These are phyloP conservation scores for Neofusicoccum cordaticola DNA, from an alignment of 2,329 filamentous ascomycete species.

Conservation along the genomic window DNA sequence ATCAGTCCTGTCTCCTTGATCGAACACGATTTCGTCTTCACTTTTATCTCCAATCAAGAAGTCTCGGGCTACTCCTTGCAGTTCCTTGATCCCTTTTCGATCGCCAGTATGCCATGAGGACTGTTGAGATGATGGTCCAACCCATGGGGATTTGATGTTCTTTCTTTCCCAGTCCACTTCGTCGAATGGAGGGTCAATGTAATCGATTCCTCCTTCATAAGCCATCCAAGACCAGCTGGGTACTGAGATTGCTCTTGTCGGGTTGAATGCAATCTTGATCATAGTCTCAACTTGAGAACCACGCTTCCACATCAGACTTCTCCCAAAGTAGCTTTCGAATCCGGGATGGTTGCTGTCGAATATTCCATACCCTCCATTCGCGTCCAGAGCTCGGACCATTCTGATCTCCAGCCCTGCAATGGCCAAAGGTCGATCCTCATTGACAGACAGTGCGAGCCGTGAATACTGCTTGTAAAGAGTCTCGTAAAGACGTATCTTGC, in stretches of 20 bases:
- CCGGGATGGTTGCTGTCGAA: constrained; percentile 23
- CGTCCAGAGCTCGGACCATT: constrained; percentile 23
- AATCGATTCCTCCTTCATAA: constrained; percentile 17
- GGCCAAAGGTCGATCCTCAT: constrained; percentile 30
- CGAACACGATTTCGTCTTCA: neutral
- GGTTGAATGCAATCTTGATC: neutral
- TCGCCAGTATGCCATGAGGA: neutral
- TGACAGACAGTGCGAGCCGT: neutral
- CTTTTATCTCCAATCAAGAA: no score
- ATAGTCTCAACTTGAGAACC: neutral
- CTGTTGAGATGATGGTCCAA: neutral
- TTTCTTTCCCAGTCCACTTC: neutral
- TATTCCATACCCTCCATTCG: constrained; percentile 31
- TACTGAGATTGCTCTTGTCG: neutral
- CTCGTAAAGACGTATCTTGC: neutral
- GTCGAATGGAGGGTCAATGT: constrained; percentile 7
- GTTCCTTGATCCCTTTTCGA: neutral
- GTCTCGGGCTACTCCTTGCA: neutral
- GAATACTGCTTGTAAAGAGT: neutral
- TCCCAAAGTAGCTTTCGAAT: neutral
- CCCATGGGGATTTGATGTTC: neutral
- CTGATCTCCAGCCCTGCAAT: constrained; percentile 34
- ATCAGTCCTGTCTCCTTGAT: neutral
- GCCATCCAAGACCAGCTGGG: neutral
- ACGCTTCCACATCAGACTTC: neutral